Evolutionary conservation across 352 stramenopile genomes (phyloP), one percentile per base, ranked within the genome.

Genomic region (Blastocystis sp.): DNA sequence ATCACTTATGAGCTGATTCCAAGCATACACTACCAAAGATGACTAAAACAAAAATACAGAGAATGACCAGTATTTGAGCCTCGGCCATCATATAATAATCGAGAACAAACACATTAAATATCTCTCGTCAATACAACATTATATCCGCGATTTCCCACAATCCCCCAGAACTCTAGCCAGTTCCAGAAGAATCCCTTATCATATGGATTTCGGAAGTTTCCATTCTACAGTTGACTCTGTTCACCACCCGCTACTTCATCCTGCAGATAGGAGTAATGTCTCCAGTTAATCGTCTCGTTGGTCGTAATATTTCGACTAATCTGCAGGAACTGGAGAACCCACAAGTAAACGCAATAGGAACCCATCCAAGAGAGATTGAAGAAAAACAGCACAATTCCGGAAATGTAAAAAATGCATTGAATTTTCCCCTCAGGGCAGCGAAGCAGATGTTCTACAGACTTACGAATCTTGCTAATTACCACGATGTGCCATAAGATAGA

Each of bases 271-370:
- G 78, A 37, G 30, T 89, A 89, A 89, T 89, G 78, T 30, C 64
- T 89, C 78, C 78, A 89, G 66, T 89, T 89, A 43, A 89, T 89
- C 3, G n/a, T 18, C 45, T 89, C 78, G 41, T 89, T 89, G 3
- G 78, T 89, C 11, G 78, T 89, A 39, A 78, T 78, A 65, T 89
- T 89, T 8, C 34, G 13, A 30, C 78, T 89, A 18, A 89, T 76
- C 66, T 89, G 78, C 3, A 26, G 16, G 3, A 53, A 55, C 26
- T 89, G 78, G 2, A 78, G 7, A 18, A 89, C 16, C 66, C 39
- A 78, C 43, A 89, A 30, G 30, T 89, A 78, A 5, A 89, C 24
- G 55, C 78, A 89, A 26, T 78, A 89, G 8, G 30, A 26, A 13
- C 63, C 63, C 66, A 89, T 59, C 78, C 78, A 89, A n/a, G 20